Conservation (phyloP, 225 moss, liverwort and hornwort genomes). For the Climacium dendroides region DNA sequence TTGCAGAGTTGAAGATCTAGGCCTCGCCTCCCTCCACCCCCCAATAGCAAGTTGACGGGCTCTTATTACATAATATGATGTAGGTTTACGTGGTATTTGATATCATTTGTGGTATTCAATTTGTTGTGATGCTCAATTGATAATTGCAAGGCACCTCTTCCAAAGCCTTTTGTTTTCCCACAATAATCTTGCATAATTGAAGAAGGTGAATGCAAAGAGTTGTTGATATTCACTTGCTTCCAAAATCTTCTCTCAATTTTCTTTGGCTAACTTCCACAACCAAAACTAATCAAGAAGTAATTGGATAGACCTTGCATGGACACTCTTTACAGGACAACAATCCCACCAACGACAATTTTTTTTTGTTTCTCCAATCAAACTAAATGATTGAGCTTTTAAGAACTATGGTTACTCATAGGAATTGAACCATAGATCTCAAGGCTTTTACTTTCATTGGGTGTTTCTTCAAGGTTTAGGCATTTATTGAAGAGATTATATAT, state of each 20-base stretch:
- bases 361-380: neutral
- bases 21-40: too few relatives aligned
- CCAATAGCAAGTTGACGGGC: too few relatives aligned
- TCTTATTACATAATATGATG: neutral
- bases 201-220: neutral
- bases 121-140: neutral
- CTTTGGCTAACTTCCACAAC: neutral
- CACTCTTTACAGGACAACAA: accelerated
- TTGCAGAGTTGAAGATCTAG: too few relatives aligned
- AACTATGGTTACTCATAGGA: accelerated
- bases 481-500: neutral
- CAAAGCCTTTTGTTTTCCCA: neutral
- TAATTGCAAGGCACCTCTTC: neutral
- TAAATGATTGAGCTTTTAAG: neutral
- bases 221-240: neutral
- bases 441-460: accelerated
- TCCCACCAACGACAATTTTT: neutral
- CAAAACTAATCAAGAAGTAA: neutral
- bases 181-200: neutral
- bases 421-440: neutral
- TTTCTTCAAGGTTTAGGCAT: accelerated
- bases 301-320: neutral
- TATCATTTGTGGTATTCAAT: neutral
- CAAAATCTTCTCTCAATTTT: neutral
- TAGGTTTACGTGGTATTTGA: accelerated